Conservation (phyloP, 441 rosid genomes). For the Iberis amara region DNA sequence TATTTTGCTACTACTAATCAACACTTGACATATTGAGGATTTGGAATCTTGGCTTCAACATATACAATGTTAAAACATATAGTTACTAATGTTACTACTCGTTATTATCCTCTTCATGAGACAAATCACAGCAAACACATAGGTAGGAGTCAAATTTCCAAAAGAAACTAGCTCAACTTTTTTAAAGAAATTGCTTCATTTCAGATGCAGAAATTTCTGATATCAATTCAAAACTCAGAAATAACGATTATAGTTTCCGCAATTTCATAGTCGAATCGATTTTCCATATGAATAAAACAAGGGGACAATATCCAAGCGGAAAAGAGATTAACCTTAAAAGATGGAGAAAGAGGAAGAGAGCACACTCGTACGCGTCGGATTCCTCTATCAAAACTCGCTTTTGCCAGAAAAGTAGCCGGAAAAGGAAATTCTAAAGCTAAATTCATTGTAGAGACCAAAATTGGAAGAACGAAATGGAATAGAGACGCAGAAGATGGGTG, state of each 20-base stretch:
- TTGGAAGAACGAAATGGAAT: not conserved
- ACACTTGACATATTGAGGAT: not conserved
- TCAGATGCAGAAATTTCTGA: not conserved
- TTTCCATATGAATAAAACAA: not conserved
- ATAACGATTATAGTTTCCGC: not conserved
- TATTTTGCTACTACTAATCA: too few species aligned
- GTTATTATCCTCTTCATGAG: conserved; percentile 7
- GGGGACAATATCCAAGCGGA: not conserved
- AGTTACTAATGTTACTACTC: not conserved
- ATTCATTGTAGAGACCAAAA: conserved; percentile 6
- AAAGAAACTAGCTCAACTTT: not conserved
- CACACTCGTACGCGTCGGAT: conserved; percentile 19
- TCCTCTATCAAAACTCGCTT: conserved; percentile 3
- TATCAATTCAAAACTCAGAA: not conserved
- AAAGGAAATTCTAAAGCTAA: conserved; percentile 14
- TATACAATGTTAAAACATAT: not conserved
- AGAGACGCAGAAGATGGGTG: not conserved
- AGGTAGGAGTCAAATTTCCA: not conserved
- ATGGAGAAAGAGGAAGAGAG: conserved; percentile 22
- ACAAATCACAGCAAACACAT: not conserved
- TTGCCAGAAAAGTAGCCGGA: conserved; percentile 13
- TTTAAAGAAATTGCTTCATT: not conserved
- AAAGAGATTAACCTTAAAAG: conserved; percentile 26
- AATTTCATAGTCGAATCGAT: not conserved
- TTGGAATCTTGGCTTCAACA: conserved; percentile 7